Evolutionary conservation across 176 grass and related monocot genomes (phyloP), one percentile per base, ranked within the genome.

Genomic region (Oryza australiensis): DNA sequence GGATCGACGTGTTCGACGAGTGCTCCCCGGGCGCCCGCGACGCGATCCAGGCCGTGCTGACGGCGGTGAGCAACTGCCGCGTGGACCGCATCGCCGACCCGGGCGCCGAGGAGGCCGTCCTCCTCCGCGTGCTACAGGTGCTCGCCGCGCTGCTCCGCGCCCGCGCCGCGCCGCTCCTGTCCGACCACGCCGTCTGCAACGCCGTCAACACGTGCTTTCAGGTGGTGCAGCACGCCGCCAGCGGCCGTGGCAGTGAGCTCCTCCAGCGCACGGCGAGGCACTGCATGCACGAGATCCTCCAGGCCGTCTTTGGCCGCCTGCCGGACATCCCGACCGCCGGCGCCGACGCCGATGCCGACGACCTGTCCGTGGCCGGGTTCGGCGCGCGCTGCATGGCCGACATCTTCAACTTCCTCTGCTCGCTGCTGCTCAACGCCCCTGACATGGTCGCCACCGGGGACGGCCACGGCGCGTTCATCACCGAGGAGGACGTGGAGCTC

Each of bases 191-290:
- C 23, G 84, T 98, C 12, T 98, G 92, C 85, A 91, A 79, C 20
- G 82, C 88, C n/a, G 85, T 98, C 69, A 95, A 93, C 80, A 90
- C 96, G 20, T 93, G 93, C 88, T 98, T 98, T 79, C 93, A 92
- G 78, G 91, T 98, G 62, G 91, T 95, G 67, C 89, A 98, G 86
- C 90, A 98, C 72, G 88, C 93, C 5, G 88, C 83, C 48, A 55
- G 82, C 42, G 80, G 70, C 41, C 73, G 84, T 15, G 84, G 93
- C 13, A 79, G 89, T 30, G 93, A 98, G 82, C 90, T 98, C 28
- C 93, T 98, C 13, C 91, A 93, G 87, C 84, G 93, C 74, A 83
- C 77, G 73, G 89, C 93, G 24, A 85, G 93, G 11, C 90, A 98
- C 72, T 79, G 85, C 66, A 93, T 95, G 96, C 92, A 95, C 55